Evolutionary conservation across 73 alveolate genomes (phyloP).

Genomic region (Diophrys appendiculata): DNA sequence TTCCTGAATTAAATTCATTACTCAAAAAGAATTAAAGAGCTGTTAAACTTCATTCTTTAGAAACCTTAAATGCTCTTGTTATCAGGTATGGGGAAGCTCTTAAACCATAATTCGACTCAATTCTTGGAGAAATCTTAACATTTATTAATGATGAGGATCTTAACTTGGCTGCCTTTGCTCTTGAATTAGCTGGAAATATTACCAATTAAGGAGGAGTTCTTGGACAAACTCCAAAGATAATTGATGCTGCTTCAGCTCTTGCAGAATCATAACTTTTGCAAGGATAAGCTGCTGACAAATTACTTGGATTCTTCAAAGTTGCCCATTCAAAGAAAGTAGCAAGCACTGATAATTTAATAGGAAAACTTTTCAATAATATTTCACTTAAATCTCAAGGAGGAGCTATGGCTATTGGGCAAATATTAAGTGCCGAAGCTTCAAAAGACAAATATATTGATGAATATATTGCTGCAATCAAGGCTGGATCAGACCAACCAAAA

Average conservation of each 20-base stretch:
- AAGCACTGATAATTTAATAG: not conserved
- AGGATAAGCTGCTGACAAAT: constrained; percentile 27
- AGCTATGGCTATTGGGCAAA: constrained; percentile 35
- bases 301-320: constrained; percentile 19
- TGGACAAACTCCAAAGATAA: not conserved
- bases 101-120: constrained; percentile 2
- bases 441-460: not conserved
- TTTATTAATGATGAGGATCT: constrained; percentile 55
- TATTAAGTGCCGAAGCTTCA: not conserved
- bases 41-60: constrained; percentile 64
- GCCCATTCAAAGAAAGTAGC: not conserved
- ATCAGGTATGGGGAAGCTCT: constrained; percentile 50
- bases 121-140: constrained; percentile 30
- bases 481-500: constrained; percentile 7
- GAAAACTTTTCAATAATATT: constrained; percentile 17
- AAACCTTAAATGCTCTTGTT: constrained; percentile 63
- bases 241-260: constrained; percentile 9
- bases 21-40: constrained; percentile 48
- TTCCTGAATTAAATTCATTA: constrained; percentile 50
- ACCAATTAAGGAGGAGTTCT: not conserved
- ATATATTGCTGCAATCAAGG: constrained; percentile 1
- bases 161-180: constrained; percentile 46
- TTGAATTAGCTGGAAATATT: constrained; percentile 21
- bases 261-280: constrained; percentile 36
- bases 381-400: constrained; percentile 13